Evolutionary conservation across 345 rosid species (phyloP).

Genomic region (Linum lewisii): DNA sequence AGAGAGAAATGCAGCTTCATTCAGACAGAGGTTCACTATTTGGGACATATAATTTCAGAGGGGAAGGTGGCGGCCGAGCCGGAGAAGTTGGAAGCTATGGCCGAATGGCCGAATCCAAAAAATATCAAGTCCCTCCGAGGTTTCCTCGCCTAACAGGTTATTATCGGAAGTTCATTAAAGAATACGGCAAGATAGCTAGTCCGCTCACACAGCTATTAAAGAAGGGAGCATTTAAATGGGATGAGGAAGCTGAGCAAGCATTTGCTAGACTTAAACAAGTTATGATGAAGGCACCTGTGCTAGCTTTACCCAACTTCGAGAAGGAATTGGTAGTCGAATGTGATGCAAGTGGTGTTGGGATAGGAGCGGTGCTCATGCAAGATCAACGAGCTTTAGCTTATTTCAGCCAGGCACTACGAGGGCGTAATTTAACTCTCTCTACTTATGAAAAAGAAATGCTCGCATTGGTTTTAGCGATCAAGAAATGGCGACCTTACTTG

Average conservation of each 20-base stretch:
- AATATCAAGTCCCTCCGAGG: neutral
- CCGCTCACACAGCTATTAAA: neutral
- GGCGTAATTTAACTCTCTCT: neutral
- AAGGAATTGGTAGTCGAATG: neutral
- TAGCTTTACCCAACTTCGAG: neutral
- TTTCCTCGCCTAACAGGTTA: neutral
- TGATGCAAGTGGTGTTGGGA: neutral
- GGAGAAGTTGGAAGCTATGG: neutral
- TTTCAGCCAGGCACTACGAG: neutral
- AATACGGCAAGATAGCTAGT: neutral
- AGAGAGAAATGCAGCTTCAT: no score
- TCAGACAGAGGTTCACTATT: neutral
- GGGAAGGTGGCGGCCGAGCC: neutral
- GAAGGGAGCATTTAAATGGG: slow-evolving; percentile 2
- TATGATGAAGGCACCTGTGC: no score
- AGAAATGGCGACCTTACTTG: neutral
- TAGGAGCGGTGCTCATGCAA: neutral
- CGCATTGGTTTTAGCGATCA: neutral
- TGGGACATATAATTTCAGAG: neutral
- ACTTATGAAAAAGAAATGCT: neutral
- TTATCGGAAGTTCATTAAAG: neutral
- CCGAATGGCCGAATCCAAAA: neutral
- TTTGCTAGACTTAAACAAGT: no score
- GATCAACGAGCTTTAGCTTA: neutral
- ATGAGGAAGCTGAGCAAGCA: neutral